Evolutionary conservation across 1,284 basidiomycete genomes (phyloP).

Genomic region (Cryptococcus sp.): DNA sequence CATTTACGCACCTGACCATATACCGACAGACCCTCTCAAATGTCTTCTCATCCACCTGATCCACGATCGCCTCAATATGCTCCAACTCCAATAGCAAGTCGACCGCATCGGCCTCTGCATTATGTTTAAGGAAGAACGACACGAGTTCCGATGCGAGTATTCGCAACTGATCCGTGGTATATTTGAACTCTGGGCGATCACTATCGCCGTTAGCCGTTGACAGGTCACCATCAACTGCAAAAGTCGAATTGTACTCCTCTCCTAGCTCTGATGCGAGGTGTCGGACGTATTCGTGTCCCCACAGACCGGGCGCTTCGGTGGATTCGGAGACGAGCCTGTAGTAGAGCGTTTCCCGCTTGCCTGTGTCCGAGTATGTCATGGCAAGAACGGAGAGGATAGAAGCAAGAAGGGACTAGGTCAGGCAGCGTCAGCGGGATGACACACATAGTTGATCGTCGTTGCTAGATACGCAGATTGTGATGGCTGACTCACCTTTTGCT

Average conservation of each 20-base stretch:
- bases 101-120: conserved; percentile 98
- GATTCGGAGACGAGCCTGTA: conserved; percentile 85
- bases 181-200: conserved; percentile 19
- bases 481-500: conserved; percentile 67
- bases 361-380: conserved; percentile 99
- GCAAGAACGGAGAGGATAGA: conserved; percentile 98
- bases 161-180: conserved; percentile 64
- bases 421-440: background rate
- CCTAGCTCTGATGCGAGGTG: conserved; percentile 96
- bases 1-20: conserved; percentile 77
- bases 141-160: conserved; percentile 83
- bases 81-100: conserved; percentile 95
- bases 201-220: conserved; percentile 17
- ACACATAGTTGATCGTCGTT: background rate
- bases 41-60: conserved; percentile 73
- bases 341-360: conserved; percentile 89
- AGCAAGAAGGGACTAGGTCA: conserved; percentile 82
- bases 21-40: conserved; percentile 94
- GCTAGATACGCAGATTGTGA: background rate
- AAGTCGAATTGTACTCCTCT: conserved; percentile 71
- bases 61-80: conserved; percentile 75
- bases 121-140: conserved; percentile 87
- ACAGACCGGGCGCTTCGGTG: conserved; percentile 84
- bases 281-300: conserved; percentile 99
- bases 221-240: conserved; percentile 51